Evolutionary conservation across 2,329 filamentous ascomycete species (phyloP).

Genomic region (Xylaria multiplex): DNA sequence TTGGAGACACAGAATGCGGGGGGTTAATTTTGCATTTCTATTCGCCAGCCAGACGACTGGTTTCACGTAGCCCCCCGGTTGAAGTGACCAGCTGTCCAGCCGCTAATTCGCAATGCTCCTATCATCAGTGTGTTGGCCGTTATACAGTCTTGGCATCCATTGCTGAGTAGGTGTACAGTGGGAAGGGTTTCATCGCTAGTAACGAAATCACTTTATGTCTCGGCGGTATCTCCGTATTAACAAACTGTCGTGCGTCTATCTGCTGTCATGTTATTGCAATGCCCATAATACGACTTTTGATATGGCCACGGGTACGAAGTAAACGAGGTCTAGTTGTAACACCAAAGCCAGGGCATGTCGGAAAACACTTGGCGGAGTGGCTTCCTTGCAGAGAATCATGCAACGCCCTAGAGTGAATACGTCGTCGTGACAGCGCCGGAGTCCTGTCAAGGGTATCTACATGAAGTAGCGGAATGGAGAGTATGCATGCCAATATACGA

Average conservation of each 20-base stretch:
- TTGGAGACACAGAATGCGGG: slow-evolving; percentile 33
- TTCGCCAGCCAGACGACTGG: slow-evolving; percentile 19
- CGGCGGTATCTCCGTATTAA: background rate
- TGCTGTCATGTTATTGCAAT: background rate
- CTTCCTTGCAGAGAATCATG: slow-evolving; percentile 20
- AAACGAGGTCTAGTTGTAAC: background rate
- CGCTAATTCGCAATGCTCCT: background rate
- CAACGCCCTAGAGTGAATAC: background rate
- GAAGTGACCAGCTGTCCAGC: background rate
- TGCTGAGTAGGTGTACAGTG: background rate
- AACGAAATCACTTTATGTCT: slow-evolving; percentile 2
- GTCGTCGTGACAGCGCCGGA: background rate
- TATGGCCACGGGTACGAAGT: background rate
- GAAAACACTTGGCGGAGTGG: slow-evolving; percentile 6
- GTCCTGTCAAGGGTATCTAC: slow-evolving; percentile 16
- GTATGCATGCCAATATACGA: background rate
- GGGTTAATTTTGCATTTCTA: slow-evolving; percentile 26
- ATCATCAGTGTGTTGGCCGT: slow-evolving; percentile 8
- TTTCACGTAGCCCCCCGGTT: slow-evolving; percentile 10
- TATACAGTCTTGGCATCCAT: slow-evolving; percentile 3
- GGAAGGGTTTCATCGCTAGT: background rate
- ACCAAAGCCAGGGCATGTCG: background rate
- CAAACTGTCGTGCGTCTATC: background rate
- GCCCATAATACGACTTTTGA: background rate
- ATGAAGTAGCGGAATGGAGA: background rate